Conservation (phyloP, 768 basidiomycete species). For the Hygrocybe punicea region DNA sequence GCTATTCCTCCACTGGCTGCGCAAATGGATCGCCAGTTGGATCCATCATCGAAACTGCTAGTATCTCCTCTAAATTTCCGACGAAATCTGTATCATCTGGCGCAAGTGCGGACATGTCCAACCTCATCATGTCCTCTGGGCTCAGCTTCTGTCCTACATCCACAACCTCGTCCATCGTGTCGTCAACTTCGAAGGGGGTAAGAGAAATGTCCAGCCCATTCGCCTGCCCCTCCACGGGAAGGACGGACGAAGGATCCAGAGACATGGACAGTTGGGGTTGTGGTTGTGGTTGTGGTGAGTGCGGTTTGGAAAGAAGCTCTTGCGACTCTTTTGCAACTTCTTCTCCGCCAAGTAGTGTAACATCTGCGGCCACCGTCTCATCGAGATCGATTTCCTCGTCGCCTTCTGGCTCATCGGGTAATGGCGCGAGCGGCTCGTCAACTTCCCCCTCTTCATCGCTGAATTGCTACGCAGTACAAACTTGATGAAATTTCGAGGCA, state of each 20-base stretch:
- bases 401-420: conserved; percentile 73
- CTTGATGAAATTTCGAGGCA: background rate
- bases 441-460: conserved; percentile 80
- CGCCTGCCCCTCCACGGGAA: conserved; percentile 39
- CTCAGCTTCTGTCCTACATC: conserved; percentile 39
- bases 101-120: conserved; percentile 64
- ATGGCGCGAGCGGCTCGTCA: conserved; percentile 76
- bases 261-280: conserved; percentile 46
- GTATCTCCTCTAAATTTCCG: conserved; percentile 47
- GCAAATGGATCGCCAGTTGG: conserved; percentile 59
- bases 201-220: conserved; percentile 54
- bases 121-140: conserved; percentile 40
- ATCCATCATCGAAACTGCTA: conserved; percentile 62
- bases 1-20: background rate
- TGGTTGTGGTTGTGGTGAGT: conserved; percentile 62
- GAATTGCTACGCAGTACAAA: conserved; percentile 60
- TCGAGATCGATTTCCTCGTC: conserved; percentile 77
- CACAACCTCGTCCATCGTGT: conserved; percentile 38
- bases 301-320: conserved; percentile 57
- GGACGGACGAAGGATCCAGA: conserved; percentile 44
- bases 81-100: conserved; percentile 65
- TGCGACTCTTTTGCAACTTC: conserved; percentile 33
- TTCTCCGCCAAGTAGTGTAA: conserved; percentile 34
- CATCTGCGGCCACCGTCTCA: conserved; percentile 34
- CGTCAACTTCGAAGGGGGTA: conserved; percentile 45